Conservation (phyloP, 192 early-diverging fungal genomes). For the Coemansia sp. region DNA sequence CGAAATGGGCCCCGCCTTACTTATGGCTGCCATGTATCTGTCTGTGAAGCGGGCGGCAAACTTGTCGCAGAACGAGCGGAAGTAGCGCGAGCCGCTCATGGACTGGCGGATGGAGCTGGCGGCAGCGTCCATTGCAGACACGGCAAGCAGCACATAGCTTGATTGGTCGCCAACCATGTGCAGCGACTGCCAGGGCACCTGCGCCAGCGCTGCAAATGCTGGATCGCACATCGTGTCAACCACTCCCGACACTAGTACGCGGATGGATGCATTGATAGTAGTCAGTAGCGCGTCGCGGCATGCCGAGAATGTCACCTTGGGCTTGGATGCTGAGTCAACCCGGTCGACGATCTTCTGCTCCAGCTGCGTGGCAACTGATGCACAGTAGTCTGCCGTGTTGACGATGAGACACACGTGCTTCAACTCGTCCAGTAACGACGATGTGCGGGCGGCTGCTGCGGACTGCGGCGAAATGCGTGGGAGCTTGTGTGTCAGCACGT, state of each 20-base stretch:
- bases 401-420: constrained; percentile 74
- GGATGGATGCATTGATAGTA: constrained; percentile 64
- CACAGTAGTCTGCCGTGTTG: constrained; percentile 96
- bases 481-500: constrained; percentile 69
- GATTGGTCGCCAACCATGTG: constrained; percentile 95
- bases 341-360: constrained; percentile 88
- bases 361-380: constrained; percentile 77
- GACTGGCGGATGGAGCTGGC: constrained; percentile 61
- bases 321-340: constrained; percentile 68
- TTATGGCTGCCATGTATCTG: constrained; percentile 70
- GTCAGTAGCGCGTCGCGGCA: constrained; percentile 79
- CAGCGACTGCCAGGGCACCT: constrained; percentile 76
- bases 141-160: constrained; percentile 73
- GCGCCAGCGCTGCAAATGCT: constrained; percentile 70
- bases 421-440: constrained; percentile 61
- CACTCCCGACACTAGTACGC: constrained; percentile 61
- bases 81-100: constrained; percentile 75
- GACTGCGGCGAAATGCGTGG: constrained; percentile 55
- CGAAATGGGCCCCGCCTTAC: constrained; percentile 76
- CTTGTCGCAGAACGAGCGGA: constrained; percentile 88
- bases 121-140: constrained; percentile 58
- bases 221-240: constrained; percentile 71
- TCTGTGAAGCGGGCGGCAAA: constrained; percentile 81
- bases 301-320: constrained; percentile 69
- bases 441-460: constrained; percentile 18